These are phyloP conservation scores for Asterophora lycoperdoides DNA, from an alignment of 768 basidiomycete genomes.

Conservation along the genomic window DNA sequence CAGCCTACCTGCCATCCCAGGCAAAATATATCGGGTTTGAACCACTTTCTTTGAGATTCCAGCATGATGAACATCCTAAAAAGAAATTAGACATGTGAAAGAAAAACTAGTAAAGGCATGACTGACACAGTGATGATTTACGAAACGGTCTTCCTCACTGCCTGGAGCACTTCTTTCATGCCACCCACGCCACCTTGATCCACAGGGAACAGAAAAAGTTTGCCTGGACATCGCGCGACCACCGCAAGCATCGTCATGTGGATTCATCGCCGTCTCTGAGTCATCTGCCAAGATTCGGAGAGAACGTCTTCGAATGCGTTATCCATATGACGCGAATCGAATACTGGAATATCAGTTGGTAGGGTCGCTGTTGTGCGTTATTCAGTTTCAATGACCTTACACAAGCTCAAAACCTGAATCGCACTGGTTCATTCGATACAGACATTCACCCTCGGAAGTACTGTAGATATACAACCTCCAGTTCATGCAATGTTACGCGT, in stretches of 20 bases:
- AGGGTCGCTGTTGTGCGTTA: constrained; percentile 34
- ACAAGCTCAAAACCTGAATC: background rate
- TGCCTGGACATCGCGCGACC: constrained; percentile 38
- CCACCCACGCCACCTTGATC: constrained; percentile 31
- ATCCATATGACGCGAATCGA: constrained; percentile 31
- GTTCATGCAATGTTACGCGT: no score
- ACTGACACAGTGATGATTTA: no score
- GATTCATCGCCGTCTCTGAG: constrained; percentile 21
- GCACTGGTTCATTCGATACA: constrained; percentile 2
- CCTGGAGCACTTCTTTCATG: constrained; percentile 29
- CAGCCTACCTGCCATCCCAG: constrained; percentile 56
- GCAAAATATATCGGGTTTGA: constrained; percentile 34
- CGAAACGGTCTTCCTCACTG: constrained; percentile 23
- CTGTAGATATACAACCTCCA: no score
- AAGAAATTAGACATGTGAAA: background rate
- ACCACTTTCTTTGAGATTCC: constrained; percentile 54
- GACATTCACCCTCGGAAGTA: constrained; percentile 40
- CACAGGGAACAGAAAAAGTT: constrained; percentile 12
- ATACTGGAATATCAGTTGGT: constrained; percentile 44
- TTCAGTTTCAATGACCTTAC: background rate
- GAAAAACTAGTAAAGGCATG: no score
- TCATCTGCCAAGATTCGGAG: constrained; percentile 15
- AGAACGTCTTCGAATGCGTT: constrained; percentile 17
- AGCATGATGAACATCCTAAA: constrained; percentile 37
- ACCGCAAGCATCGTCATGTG: constrained; percentile 33